Base-by-base conservation (phyloP, 352 stramenopile species). In the Phytopythium boreale region DNA sequence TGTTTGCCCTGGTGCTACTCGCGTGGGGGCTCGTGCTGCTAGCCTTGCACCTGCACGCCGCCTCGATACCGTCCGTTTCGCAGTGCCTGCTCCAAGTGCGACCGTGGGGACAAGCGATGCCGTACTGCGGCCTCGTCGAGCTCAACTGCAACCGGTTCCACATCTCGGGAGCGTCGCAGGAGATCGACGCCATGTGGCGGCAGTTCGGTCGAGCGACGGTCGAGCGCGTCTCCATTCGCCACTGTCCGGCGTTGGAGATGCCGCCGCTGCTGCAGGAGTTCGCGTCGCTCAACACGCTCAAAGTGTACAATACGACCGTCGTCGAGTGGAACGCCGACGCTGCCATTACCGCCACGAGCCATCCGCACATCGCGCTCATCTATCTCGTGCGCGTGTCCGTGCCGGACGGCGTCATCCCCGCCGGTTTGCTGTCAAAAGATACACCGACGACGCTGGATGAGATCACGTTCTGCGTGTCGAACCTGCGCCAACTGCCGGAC, bases 231-330 rank as follows among this genome's bases (percentile, higher is more conserved):
- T 22, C 59, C 6, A 67, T 82, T 56, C 66, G 71, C 19, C 59
- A 78, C 29, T 86, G 77, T 12, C 15, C 59, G 1, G 17, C 41
- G 2, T 59, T 88, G 6, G 57, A 68, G 34, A 70, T 87, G 20
- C 73, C 79, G 8, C 26, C 49, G 0, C 58, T 8, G 0, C 68
- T 87, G 11, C 29, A 59, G 9, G 67, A 77, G 4, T 66, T 87
- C 20, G 58, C 29, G n/a, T 41, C 49, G 2, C 55, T 89, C 3
- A 67, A 76, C 34, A 44, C 53, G 0, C 36, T 59, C n/a, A 49
- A 59, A 37, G 34, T 88, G 0, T 82, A 81, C 63, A 77, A 84
- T 22, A 79, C 73, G 2, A 73, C 62, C 1, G 60, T 88, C 27
- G 29, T n/a, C 4, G 24, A 63, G 19, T 87, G 74, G 76, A 51